These are phyloP conservation scores for Cyclotella choctawhatcheeana DNA, from an alignment of 108 stramenopile genomes.

Conservation along the genomic window DNA sequence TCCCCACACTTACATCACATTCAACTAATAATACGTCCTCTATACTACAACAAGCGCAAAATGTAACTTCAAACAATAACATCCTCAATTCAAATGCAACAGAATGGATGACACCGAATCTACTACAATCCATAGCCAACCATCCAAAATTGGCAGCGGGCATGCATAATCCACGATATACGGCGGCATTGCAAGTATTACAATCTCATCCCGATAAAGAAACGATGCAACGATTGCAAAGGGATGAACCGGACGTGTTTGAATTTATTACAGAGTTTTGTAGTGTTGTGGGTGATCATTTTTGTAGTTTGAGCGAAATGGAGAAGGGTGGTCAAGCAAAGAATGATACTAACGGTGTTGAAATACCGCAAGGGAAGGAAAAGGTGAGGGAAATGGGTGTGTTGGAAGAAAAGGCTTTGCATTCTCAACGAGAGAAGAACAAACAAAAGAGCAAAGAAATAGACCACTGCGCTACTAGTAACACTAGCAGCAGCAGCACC, in stretches of 20 bases:
- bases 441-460: slow-evolving; percentile 14
- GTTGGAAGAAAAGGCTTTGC: slow-evolving; percentile 49
- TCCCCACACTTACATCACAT: slow-evolving; percentile 4
- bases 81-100: slow-evolving; percentile 3
- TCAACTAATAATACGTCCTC: slow-evolving; percentile 15
- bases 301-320: slow-evolving; percentile 32
- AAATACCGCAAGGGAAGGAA: no score
- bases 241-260: slow-evolving; percentile 42
- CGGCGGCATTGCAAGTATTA: slow-evolving; percentile 48
- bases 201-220: slow-evolving; percentile 54
- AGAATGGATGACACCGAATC: slow-evolving; percentile 40
- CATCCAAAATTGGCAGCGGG: slow-evolving; percentile 46
- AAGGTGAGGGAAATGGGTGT: slow-evolving; percentile 48
- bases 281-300: slow-evolving; percentile 54
- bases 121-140: slow-evolving; percentile 35
- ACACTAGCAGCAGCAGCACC: no score
- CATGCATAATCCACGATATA: slow-evolving; percentile 43
- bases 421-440: not conserved
- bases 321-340: no score
- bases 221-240: slow-evolving; percentile 58
- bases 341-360: no score
- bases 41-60: slow-evolving; percentile 42
- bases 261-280: slow-evolving; percentile 50
- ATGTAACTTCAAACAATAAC: slow-evolving; percentile 26
- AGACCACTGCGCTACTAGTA: no score